Base-by-base conservation (phyloP, 257 asterid species). In the Dorcoceras hygrometricum region DNA sequence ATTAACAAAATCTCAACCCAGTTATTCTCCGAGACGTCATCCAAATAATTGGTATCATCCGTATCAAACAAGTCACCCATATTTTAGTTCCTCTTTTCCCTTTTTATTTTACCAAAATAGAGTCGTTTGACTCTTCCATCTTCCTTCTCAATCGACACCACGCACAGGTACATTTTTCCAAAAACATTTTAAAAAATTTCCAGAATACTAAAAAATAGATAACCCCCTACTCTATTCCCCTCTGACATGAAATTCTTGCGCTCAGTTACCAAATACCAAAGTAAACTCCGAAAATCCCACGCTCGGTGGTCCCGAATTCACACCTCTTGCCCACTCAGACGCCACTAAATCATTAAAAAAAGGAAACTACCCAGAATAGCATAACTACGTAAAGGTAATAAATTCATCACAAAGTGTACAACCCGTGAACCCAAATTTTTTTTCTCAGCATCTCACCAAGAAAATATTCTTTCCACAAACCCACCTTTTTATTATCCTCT, bases 141-240 rank as follows among this genome's bases (percentile, higher is more conserved):
- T n/a, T n/a, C n/a, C n/a, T n/a, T n/a, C n/a, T n/a, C n/a, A n/a
- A n/a, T n/a, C n/a, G n/a, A n/a, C n/a, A n/a, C n/a, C n/a, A n/a
- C n/a, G n/a, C n/a, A n/a, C n/a, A n/a, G n/a, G n/a, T n/a, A n/a
- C n/a, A n/a, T n/a, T n/a, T n/a, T n/a, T n/a, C n/a, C n/a, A n/a
- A n/a, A n/a, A n/a, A n/a, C n/a, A n/a, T n/a, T n/a, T 29, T 29
- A 29, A 29, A 26, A 29, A 3, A 7, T 16, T 4, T 46, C 20
- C 53, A 46, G 0, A 11, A 43, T 19, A 43, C 51, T 43, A 63
- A 23, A 2, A 65, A 61, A 28, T 26, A 27, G 9, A 66, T 14
- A 36, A 75, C 72, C 53, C 53, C 70, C 76, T 71, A 51, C 70
- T 55, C 74, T n/a, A 73, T 66, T 23, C 62, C 68, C 75, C 20